phyloP scores from a whole-genome alignment of 2,329 filamentous ascomycete species.

The Bipolaris oryzae region DNA sequence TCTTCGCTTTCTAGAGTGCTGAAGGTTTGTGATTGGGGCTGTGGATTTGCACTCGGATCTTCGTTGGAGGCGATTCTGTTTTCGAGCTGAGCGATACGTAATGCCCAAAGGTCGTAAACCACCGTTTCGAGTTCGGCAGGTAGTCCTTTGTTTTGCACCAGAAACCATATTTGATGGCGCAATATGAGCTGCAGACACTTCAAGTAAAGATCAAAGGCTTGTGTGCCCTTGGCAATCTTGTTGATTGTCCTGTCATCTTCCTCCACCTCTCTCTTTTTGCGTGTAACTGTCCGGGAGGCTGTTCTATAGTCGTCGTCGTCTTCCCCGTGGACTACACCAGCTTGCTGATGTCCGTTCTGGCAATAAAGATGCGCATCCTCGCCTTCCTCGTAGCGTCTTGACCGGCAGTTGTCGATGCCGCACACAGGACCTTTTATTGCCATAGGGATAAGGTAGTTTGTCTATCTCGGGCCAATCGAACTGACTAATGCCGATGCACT shows the following conservation, averaged over 20 bases:
- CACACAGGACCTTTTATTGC: conserved; percentile 49
- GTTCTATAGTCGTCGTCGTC: conserved; percentile 71
- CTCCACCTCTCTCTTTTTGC: conserved; percentile 58
- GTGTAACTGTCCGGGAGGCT: conserved; percentile 62
- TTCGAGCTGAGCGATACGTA: conserved; percentile 68
- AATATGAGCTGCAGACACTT: conserved; percentile 85
- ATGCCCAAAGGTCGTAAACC: conserved; percentile 82
- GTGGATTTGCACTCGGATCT: conserved; percentile 41
- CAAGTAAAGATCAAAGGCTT: conserved; percentile 78
- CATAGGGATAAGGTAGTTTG: neutral
- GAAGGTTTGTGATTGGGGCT: conserved; percentile 60
- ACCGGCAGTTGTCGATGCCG: conserved; percentile 70
- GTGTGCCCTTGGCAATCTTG: conserved; percentile 66
- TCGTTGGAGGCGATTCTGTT: conserved; percentile 48
- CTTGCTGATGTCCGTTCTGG: conserved; percentile 73
- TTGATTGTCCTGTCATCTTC: conserved; percentile 53
- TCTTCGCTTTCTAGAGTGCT: conserved; percentile 60
- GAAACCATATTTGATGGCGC: conserved; percentile 77
- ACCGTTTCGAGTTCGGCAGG: conserved; percentile 77
- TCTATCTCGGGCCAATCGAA: neutral
- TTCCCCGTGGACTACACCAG: conserved; percentile 41
- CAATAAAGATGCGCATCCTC: conserved; percentile 81
- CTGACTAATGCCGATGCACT: neutral
- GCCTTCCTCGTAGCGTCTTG: conserved; percentile 68
- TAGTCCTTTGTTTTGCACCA: conserved; percentile 70